Evolutionary conservation across 129 eudicot genomes (phyloP), one percentile per base, ranked within the genome.

Genomic region (Kitagawia praeruptora): DNA sequence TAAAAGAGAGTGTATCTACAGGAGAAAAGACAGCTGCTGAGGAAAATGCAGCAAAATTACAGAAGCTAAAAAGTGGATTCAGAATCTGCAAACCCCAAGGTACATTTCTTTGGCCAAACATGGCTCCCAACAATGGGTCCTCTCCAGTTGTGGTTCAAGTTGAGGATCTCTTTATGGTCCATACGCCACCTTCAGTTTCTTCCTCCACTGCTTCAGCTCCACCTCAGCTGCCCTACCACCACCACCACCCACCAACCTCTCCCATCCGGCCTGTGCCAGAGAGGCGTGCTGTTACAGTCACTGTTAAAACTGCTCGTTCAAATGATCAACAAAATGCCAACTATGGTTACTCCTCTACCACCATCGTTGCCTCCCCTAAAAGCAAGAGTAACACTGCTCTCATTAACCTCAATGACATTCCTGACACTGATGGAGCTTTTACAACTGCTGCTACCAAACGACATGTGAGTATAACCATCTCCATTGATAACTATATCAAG

Each of bases 21-120:
- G 73, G n/a, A 42, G 76, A 71, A 49, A 79, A 72, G 67, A 38
- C 80, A 85, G 72, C 81, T 47, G 80, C 73, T 49, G 75, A 37
- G 48, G 53, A 79, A 81, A 92, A 90, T 83, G 96, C 93, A 82
- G 97, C 87, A 34, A 90, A 87, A 89, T 87, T 89, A 53, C 87
- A 90, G 87, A 90, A 91, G 92, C 92, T 90, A 48, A 94, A 90
- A 87, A 95, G 98, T 85, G 97, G 98, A 19, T 95, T 95, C 96
- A 95, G 96, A 77, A 89, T 95, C 80, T 95, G 97, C 90, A 92
- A 89, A 70, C 98, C 98, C 13, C 96, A 92, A 77, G 98, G 98
- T 39, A 88, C 96, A 77, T 95, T 95, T 80, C 91, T 92, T 4
- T 92, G 97, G 98, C 98, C 98, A 64, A 86, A 88, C 89, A 87